Base-by-base conservation (phyloP, 345 rosid genomes). In the Ricinus communis region DNA sequence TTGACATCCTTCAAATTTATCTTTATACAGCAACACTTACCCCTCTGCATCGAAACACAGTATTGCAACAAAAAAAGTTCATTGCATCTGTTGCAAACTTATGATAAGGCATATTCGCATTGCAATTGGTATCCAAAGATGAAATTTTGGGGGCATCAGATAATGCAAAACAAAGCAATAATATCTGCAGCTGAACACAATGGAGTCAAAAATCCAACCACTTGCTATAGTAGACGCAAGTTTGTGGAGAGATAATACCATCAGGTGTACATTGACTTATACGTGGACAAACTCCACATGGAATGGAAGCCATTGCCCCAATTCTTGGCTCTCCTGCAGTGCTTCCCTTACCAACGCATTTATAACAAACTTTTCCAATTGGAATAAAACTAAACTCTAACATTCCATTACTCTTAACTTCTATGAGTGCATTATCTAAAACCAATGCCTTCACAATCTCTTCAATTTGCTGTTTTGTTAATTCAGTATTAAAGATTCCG, bases 251-350 rank as follows among this genome's bases (percentile, higher is more conserved):
- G 66, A 88, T 87, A 41, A 82, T 71, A 22, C 96, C 98, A 51
- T 79, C 90, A 1, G 96, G 93, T 8, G 89, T 79, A 71, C 99
- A 92, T 2, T 57, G 64, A 40, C 70, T 80, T 16, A 88, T 83
- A 21, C 80, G 82, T 0, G 97, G 97, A 76, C 98, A 91, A 62
- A 78, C 93, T 47, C 94, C 94, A 10, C 97, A 93, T n/a, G 96
- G 96, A 14, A 91, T 72, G 3, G 89, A 85, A 79, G 93, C 88
- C 71, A 92, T 77, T 11, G 89, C 82, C 13, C 89, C 91, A 8
- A 11, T 65, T 58, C 74, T 85, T 0, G 76, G 79, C 22, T 85
- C 89, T 50, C 71, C 88, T n/a, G 69, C 75, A 21, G 45, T 40
- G 1, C 72, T 75, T 0, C 78, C 80, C 63, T 63, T 84, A 22